phyloP scores from a whole-genome alignment of 495 filamentous ascomycete species.

The Hyaloscypha bicolor region DNA sequence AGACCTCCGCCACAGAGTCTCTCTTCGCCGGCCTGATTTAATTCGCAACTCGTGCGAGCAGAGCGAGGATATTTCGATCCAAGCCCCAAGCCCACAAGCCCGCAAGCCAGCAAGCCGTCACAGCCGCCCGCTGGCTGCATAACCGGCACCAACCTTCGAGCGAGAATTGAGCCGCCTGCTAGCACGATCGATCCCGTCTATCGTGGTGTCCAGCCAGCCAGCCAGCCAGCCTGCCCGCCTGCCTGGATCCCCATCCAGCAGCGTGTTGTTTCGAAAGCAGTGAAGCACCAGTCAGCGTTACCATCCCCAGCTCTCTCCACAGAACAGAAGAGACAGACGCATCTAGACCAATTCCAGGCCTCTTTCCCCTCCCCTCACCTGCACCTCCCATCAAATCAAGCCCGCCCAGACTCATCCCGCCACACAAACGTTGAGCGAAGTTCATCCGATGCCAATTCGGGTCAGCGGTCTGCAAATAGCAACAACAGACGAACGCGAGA shows the following conservation, averaged over 20 bases:
- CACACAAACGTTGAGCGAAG: not conserved
- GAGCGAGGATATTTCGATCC: no score
- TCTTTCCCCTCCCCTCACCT: not conserved
- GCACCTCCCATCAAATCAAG: not conserved
- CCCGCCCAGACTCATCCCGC: not conserved
- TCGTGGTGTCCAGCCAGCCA: no score
- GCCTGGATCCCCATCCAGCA: not conserved
- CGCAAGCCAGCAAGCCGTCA: not conserved
- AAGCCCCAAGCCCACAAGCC: no score
- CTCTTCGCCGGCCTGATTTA: not conserved
- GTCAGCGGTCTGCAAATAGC: not conserved
- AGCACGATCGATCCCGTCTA: no score
- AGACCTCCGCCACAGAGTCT: not conserved
- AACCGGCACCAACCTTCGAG: not conserved
- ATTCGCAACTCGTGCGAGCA: no score
- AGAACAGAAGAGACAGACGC: not conserved
- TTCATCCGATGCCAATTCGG: not conserved
- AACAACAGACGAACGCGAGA: not conserved
- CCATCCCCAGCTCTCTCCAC: not conserved
- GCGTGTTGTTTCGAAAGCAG: not conserved
- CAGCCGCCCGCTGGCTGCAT: not conserved
- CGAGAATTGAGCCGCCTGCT: no score
- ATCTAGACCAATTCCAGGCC: not conserved
- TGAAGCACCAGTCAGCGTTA: no score
- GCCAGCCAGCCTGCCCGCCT: not conserved